These are phyloP conservation scores for Leptographium galeiforme DNA, from an alignment of 2,329 filamentous ascomycete species.

Conservation along the genomic window DNA sequence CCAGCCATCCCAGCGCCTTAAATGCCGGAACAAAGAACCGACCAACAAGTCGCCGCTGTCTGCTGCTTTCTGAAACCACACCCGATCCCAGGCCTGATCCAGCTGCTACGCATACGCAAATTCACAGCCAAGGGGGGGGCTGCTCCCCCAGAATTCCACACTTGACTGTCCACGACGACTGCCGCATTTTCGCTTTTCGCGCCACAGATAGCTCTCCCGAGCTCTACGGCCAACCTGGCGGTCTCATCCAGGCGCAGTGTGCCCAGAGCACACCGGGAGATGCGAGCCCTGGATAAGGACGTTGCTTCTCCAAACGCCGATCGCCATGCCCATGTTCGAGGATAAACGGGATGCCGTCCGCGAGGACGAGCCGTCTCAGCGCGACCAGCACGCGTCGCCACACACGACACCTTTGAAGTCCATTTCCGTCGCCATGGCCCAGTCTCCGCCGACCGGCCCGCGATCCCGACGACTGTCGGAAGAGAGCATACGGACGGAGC, in stretches of 20 bases:
- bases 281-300: not conserved
- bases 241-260: not conserved
- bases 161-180: not conserved
- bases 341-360: constrained; percentile 29
- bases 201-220: not conserved
- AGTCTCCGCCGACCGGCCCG: constrained; percentile 7
- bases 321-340: constrained; percentile 44
- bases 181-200: not conserved
- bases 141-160: not conserved
- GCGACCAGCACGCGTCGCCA: constrained; percentile 4
- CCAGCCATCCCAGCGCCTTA: not conserved
- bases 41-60: no score
- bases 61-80: no score
- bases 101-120: no score
- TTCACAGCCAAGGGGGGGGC: not conserved
- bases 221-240: not conserved
- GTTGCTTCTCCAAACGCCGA: not conserved
- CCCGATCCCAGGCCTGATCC: no score
- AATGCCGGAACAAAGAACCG: no score
- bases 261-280: not conserved
- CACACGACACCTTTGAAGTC: constrained; percentile 7
- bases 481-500: constrained; percentile 46
- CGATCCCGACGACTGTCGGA: constrained; percentile 33
- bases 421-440: constrained; percentile 9
- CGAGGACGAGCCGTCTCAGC: constrained; percentile 1